Conservation (phyloP, 177 flowering plant genomes). For the Tripterygium wilfordii region DNA sequence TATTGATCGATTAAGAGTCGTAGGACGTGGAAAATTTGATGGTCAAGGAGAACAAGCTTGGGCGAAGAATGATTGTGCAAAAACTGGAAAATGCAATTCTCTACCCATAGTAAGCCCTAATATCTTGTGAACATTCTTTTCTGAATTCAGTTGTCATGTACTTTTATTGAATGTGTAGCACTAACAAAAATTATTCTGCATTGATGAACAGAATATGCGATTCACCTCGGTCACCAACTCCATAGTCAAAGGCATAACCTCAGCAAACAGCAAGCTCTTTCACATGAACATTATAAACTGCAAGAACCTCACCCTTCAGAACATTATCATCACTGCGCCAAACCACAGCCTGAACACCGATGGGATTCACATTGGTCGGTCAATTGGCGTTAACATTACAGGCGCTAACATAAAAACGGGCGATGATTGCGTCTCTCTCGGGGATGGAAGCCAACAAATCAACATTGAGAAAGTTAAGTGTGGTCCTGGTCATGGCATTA, state of each 20-base stretch:
- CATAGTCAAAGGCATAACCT: constrained; percentile 26
- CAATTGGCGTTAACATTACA: constrained; percentile 25
- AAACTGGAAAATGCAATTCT: constrained; percentile 22
- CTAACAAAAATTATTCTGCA: neutral
- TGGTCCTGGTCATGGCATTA: constrained; percentile 81
- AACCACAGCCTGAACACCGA: constrained; percentile 60
- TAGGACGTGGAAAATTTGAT: constrained; percentile 56
- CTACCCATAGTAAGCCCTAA: constrained; percentile 28
- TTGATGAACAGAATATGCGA: constrained; percentile 39
- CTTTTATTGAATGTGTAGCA: no score
- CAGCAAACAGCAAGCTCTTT: constrained; percentile 54
- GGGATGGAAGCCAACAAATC: constrained; percentile 36
- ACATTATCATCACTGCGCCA: constrained; percentile 42
- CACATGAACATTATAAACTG: constrained; percentile 44
- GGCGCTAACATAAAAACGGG: constrained; percentile 44
- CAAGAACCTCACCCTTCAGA: constrained; percentile 33
- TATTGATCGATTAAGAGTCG: constrained; percentile 22
- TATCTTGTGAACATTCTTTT: neutral
- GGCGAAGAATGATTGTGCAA: constrained; percentile 33
- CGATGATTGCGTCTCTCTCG: constrained; percentile 68
- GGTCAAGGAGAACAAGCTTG: constrained; percentile 56
- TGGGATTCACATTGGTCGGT: constrained; percentile 59
- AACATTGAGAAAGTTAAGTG: constrained; percentile 28
- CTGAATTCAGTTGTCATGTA: neutral
- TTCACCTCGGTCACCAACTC: constrained; percentile 38